Conservation (phyloP, 352 stramenopile genomes). For the Pythium angustatum region DNA sequence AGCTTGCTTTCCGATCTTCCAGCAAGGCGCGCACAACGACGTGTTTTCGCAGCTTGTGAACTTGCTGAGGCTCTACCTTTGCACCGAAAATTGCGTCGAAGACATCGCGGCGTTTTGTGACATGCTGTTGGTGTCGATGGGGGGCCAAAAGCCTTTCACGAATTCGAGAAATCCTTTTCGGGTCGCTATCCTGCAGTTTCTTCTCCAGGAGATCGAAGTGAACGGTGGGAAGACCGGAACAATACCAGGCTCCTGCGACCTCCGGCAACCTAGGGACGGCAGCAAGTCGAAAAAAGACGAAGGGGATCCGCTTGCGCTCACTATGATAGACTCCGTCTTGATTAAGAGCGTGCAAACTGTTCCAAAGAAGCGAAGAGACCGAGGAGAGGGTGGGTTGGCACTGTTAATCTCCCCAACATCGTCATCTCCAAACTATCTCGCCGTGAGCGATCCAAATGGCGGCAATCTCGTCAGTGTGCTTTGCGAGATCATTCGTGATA, state of each 20-base stretch:
- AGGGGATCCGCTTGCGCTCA: conserved; percentile 7
- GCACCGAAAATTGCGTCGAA: conserved; percentile 59
- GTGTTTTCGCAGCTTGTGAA: conserved; percentile 51
- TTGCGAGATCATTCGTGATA: conserved; percentile 54
- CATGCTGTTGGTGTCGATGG: conserved; percentile 53
- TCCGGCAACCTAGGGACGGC: neutral
- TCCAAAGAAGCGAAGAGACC: conserved; percentile 27
- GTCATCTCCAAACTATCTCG: neutral
- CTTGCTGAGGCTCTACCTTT: conserved; percentile 46
- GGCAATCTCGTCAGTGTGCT: conserved; percentile 50
- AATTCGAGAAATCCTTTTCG: conserved; percentile 21
- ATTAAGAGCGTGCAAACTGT: neutral
- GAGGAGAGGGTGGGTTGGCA: conserved; percentile 5
- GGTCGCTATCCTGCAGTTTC: conserved; percentile 25
- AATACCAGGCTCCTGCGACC: neutral
- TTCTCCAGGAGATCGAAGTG: conserved; percentile 26
- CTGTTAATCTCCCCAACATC: conserved; percentile 18
- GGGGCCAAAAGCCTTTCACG: conserved; percentile 12
- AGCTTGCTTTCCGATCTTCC: conserved; percentile 62
- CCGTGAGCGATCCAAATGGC: neutral
- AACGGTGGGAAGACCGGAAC: neutral
- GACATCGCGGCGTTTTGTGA: conserved; percentile 49
- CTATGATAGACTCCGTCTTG: conserved; percentile 26
- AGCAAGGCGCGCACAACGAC: conserved; percentile 34
- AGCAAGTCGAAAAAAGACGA: conserved; percentile 15